phyloP scores from a whole-genome alignment of 2,329 filamentous ascomycete genomes.

The Penicillium italicum region DNA sequence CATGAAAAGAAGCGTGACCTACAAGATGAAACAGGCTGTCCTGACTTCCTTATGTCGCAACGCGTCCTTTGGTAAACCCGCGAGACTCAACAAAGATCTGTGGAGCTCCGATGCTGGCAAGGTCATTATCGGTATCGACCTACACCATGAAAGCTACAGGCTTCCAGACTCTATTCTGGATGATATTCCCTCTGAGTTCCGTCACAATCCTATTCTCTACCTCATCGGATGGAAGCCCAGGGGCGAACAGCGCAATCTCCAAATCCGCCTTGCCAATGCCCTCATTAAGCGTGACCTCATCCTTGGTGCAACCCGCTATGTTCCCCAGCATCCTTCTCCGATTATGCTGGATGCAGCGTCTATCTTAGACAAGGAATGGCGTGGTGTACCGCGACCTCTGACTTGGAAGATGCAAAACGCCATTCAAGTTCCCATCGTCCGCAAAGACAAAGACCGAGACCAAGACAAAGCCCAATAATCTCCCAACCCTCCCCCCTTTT shows the following conservation, averaged over 20 bases:
- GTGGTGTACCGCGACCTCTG: conserved; percentile 21
- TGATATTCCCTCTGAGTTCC: conserved; percentile 26
- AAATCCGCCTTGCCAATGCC: conserved; percentile 25
- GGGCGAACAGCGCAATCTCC: conserved; percentile 26
- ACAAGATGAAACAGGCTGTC: conserved; percentile 35
- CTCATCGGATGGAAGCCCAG: conserved; percentile 19
- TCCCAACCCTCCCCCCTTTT: neutral
- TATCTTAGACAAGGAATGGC: conserved; percentile 34
- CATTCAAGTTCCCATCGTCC: conserved; percentile 31
- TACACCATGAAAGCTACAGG: conserved; percentile 13
- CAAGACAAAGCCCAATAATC: neutral
- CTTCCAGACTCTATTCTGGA: conserved; percentile 13
- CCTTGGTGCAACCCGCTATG: conserved; percentile 18
- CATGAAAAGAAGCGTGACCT: conserved; percentile 33
- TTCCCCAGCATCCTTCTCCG: conserved; percentile 23
- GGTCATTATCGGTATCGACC: conserved; percentile 33
- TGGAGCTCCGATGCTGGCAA: conserved; percentile 31
- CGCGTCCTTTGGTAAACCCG: conserved; percentile 7
- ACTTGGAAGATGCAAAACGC: conserved; percentile 34
- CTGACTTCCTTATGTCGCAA: conserved; percentile 31
- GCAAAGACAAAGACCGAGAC: conserved; percentile 2
- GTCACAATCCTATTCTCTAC: conserved; percentile 26
- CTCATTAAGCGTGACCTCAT: conserved; percentile 32
- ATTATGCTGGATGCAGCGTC: conserved; percentile 38
- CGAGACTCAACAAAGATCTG: conserved; percentile 12